These are phyloP conservation scores for Diaporthe citrichinensis DNA, from an alignment of 2,329 filamentous ascomycete genomes.

Conservation along the genomic window DNA sequence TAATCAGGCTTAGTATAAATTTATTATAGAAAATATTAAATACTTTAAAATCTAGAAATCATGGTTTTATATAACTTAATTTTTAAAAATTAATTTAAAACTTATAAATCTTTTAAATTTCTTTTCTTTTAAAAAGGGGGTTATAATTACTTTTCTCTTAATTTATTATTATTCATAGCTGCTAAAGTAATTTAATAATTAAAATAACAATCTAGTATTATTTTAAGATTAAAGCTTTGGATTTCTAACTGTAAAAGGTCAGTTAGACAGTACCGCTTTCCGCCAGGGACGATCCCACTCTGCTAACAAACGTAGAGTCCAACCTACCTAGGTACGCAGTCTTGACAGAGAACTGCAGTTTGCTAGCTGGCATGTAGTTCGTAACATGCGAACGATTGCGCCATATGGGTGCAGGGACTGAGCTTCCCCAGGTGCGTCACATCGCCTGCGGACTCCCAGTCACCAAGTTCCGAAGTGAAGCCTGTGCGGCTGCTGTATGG, in stretches of 20 bases:
- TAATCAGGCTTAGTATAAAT: neutral
- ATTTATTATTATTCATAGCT: too few species aligned
- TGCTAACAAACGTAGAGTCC: neutral
- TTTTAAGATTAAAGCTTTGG: too few species aligned
- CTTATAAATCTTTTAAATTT: too few species aligned
- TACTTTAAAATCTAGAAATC: neutral
- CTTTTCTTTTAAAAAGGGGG: too few species aligned
- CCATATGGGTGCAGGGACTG: slow-evolving; percentile 26
- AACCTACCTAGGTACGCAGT: neutral
- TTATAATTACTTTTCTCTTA: too few species aligned
- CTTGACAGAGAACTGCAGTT: slow-evolving; percentile 10
- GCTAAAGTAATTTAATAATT: too few species aligned
- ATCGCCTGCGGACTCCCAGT: slow-evolving; percentile 29
- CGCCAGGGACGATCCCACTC: neutral
- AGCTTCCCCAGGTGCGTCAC: slow-evolving; percentile 27
- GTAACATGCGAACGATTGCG: slow-evolving; percentile 21
- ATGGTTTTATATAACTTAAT: neutral
- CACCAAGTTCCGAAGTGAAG: slow-evolving; percentile 19
- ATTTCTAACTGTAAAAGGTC: neutral
- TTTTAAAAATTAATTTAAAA: neutral
- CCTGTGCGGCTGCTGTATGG: slow-evolving; percentile 18
- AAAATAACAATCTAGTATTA: neutral
- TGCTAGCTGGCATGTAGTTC: slow-evolving; percentile 1
- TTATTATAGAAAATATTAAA: neutral
- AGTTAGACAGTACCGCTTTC: neutral